Evolutionary conservation across 257 asterid species (phyloP).

Genomic region (Solanum okadae): DNA sequence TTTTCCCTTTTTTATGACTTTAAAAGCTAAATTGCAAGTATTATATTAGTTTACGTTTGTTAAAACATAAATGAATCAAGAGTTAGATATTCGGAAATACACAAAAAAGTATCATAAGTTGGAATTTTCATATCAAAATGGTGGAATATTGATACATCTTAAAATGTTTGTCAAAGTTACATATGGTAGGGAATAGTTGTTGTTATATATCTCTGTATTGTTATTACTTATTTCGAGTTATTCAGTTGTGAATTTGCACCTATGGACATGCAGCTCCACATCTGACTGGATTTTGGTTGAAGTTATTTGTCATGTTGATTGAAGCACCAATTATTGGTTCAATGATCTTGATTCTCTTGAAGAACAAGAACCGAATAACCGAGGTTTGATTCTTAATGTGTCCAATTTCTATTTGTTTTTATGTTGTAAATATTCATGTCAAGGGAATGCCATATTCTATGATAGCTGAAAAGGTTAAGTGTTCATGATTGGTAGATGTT

Average conservation of each 20-base stretch:
- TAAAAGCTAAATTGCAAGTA: neutral
- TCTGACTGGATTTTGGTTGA: constrained; percentile 68
- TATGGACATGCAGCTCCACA: constrained; percentile 67
- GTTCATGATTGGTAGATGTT: constrained; percentile 41
- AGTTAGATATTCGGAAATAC: neutral
- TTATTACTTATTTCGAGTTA: neutral
- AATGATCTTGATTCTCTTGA: constrained; percentile 37
- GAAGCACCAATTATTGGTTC: constrained; percentile 67
- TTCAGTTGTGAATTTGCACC: neutral
- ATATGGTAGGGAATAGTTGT: neutral
- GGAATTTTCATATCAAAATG: neutral
- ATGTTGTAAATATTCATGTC: neutral
- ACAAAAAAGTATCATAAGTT: neutral
- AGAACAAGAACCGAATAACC: constrained; percentile 51
- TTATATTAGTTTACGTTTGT: neutral
- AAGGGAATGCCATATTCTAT: neutral
- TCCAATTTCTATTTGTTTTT: neutral
- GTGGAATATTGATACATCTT: neutral
- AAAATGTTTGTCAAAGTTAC: neutral
- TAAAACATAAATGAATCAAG: neutral
- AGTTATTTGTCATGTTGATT: constrained; percentile 42
- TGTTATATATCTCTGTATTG: neutral
- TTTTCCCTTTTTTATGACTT: neutral
- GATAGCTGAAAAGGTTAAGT: neutral
- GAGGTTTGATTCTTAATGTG: constrained; percentile 35